A percentile compares a stretch with the other conserved stretches of the same genome.
These are phyloP conservation scores for Cladophialophora bantiana DNA, from an alignment of 2,329 filamentous ascomycete genomes.

Conservation along the genomic window DNA sequence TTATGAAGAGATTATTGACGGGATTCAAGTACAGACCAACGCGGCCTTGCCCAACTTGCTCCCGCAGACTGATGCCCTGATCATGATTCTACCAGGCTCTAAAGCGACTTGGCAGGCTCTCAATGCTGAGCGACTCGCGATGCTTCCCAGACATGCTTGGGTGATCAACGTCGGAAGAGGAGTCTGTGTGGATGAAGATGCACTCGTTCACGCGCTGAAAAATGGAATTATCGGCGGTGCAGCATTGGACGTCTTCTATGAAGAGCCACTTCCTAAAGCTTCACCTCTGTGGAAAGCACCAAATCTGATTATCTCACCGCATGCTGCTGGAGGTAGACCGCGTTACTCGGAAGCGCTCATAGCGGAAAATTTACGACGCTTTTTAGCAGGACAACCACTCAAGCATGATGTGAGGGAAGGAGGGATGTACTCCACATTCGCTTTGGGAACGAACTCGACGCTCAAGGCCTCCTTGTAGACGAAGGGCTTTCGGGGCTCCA, in stretches of 20 bases:
- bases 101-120: conserved; percentile 55
- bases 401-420: conserved; percentile 54
- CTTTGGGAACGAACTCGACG: conserved; percentile 5
- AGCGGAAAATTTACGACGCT: conserved; percentile 65
- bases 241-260: conserved; percentile 73
- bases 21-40: conserved; percentile 64
- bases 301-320: conserved; percentile 33
- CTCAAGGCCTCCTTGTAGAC: conserved; percentile 22
- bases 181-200: conserved; percentile 31
- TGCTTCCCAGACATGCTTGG: conserved; percentile 60
- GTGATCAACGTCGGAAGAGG: conserved; percentile 35
- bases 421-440: conserved; percentile 17
- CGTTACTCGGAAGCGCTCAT: conserved; percentile 67
- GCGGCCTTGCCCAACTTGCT: conserved; percentile 61
- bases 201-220: conserved; percentile 32
- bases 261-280: conserved; percentile 69
- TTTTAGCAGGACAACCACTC: conserved; percentile 65
- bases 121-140: conserved; percentile 59
- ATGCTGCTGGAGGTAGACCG: conserved; percentile 53
- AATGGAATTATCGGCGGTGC: conserved; percentile 67
- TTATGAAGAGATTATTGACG: conserved; percentile 62
- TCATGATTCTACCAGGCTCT: conserved; percentile 70
- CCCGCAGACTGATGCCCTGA: conserved; percentile 66
- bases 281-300: conserved; percentile 57
- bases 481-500: background rate